Base-by-base conservation (phyloP, 371 early-diverging fungal species). In the Mortierella sp. region DNA sequence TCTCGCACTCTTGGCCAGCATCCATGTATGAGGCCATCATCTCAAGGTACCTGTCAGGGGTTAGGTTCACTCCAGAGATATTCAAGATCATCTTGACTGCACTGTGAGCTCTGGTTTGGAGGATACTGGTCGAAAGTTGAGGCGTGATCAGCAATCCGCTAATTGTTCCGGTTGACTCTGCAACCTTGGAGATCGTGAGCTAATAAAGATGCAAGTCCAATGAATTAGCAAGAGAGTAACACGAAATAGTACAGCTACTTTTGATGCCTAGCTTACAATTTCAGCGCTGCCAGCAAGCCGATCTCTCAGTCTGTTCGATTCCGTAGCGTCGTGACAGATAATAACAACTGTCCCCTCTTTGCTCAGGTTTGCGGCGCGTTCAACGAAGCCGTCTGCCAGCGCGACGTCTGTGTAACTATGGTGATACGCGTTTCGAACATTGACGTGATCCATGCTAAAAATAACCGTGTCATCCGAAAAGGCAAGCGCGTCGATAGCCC, bases 11-110 rank as follows among this genome's bases (percentile, higher is more conserved):
- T 39, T 81, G 51, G 26, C 73, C 70, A 35, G 73, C 5, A 26
- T 72, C 76, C 73, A 81, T 70, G n/a, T 64, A 76, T 0, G 83
- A 63, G 0, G 73, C 69, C 65, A 76, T 22, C 73, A 73, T 73
- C 12, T 63, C 67, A 24, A 81, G 61, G 18, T 81, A 76, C 18
- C 66, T 49, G 49, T 70, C 70, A 3, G 61, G 61, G 11, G 18
- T 14, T 18, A 60, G 0, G 5, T 22, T 14, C 3, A 5, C 37
- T 6, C 62, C 57, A 14, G 77, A 62, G 30, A 76, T 47, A 60
- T 73, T 73, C 52, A 76, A 18, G 28, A 81, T 67, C 70, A 76
- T 45, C 22, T 54, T 64, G 28, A 70, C 73, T 11, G 47, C 35
- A 3, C 63, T 60, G 22, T 59, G 75, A 14, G 37, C 28, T 30